Base-by-base conservation (phyloP, 2,329 filamentous ascomycete species). In the Trichoderma koningii region DNA sequence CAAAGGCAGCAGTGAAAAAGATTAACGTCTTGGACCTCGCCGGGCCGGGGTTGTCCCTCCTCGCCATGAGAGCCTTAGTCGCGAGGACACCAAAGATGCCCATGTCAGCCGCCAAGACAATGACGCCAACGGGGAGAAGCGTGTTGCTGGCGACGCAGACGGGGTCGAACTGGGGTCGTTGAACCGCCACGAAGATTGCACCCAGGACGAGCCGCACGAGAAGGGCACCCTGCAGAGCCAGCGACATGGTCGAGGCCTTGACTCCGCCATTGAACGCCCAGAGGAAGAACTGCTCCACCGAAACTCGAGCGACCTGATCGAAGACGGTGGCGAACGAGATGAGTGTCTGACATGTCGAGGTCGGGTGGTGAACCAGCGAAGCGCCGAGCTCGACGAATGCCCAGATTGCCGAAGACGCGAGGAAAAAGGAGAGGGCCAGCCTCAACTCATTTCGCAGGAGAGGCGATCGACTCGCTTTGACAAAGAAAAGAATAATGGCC, bases 371-470 rank as follows among this genome's bases (percentile, higher is more conserved):
- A 73, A 85, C 77, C 61, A 84, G 71, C 26, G 81, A 81, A 30
- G 82, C 75, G 63, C 82, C 74, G 67, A 87, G 87, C 64, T 80
- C 80, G 67, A 79, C 72, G 47, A 82, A 74, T 53, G 83, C 83
- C 85, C 85, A 87, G 55, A 84, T 76, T 68, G 80, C 79, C 34
- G 82, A 78, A 65, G 80, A 77, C 28, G 79, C 67, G 71, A 86
- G 79, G 73, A 86, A 86, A 69, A 77, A 74, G 71, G 81, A 76
- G 83, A 87, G 84, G 83, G 81, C 84, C 84, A 87, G 85, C 84
- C 85, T 86, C 83, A 82, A 80, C 77, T 83, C 82, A 76, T 86
- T 83, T 75, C 82, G 80, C 72, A 84, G 79, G 66, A 85, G 74
- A 47, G 80, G 75, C 66, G 78, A 78, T 72, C 80, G 77, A 77